A percentile compares a stretch with the other conserved stretches of the same genome.
Conservation (phyloP, 306 rosid genomes). For the Coriaria nepalensis region DNA sequence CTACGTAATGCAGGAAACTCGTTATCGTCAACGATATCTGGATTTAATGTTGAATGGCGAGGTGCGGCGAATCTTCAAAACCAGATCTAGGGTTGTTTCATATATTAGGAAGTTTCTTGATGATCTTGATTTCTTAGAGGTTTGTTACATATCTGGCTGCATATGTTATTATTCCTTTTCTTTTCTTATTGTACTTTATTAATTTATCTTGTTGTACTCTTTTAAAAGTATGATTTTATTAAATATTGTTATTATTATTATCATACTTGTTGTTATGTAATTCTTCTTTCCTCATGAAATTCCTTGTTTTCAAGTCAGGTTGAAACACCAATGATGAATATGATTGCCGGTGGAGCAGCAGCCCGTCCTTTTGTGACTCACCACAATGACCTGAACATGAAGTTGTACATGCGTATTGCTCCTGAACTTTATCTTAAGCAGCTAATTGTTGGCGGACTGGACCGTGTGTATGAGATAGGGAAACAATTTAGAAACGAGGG, state of each 20-base stretch:
- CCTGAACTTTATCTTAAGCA: slow-evolving; percentile 92
- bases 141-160: slow-evolving; percentile 20
- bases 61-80: slow-evolving; percentile 77
- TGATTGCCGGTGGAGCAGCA: slow-evolving; percentile 96
- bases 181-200: background rate
- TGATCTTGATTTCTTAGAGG: slow-evolving; percentile 86
- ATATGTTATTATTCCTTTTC: background rate
- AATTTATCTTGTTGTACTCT: background rate
- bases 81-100: slow-evolving; percentile 48
- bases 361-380: slow-evolving; percentile 88
- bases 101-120: slow-evolving; percentile 64
- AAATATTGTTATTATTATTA: background rate
- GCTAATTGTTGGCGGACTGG: slow-evolving; percentile 88
- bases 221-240: background rate
- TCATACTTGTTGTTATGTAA: background rate
- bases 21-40: slow-evolving; percentile 74
- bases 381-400: slow-evolving; percentile 90
- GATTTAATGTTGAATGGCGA: slow-evolving; percentile 79
- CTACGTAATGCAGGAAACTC: slow-evolving; percentile 53
- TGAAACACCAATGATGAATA: slow-evolving; percentile 99
- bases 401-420: slow-evolving; percentile 75
- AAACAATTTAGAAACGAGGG: slow-evolving; percentile 97
- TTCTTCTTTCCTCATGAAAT: slow-evolving; percentile 9
- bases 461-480: slow-evolving; percentile 98
- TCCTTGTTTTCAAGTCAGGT: slow-evolving; percentile 32